A percentile compares a stretch with the other conserved stretches of the same genome.
phyloP scores from a whole-genome alignment of 345 rosid genomes.

The Luvunga scandens region DNA sequence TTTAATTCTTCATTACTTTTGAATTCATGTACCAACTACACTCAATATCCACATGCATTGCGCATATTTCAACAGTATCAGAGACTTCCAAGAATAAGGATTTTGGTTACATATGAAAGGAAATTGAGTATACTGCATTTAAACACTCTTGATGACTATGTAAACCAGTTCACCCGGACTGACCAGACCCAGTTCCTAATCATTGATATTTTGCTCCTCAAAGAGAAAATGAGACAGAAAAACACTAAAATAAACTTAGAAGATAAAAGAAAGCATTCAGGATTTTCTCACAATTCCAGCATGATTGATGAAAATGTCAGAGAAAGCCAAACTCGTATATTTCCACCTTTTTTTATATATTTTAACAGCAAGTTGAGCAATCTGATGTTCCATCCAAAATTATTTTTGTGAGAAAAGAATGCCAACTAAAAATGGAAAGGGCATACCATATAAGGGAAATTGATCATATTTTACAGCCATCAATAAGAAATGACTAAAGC shows the following conservation, averaged over 20 bases:
- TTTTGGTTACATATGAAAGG: background rate
- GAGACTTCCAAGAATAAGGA: background rate
- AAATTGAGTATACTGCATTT: background rate
- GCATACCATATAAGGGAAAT: background rate
- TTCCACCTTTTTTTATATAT: background rate
- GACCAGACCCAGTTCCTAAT: background rate
- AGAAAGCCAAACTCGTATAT: background rate
- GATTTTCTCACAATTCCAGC: background rate
- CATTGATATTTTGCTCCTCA: background rate
- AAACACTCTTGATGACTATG: background rate
- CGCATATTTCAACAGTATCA: background rate
- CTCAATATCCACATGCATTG: background rate
- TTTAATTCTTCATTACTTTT: background rate
- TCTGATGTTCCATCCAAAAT: background rate
- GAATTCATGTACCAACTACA: background rate
- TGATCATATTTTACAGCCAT: conserved; percentile 1
- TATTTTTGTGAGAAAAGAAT: background rate
- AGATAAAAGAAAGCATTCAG: background rate
- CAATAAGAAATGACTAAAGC: background rate
- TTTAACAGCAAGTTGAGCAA: background rate
- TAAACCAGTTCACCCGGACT: background rate
- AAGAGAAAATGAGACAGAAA: background rate
- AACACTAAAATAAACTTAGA: background rate
- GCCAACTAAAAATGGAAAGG: background rate
- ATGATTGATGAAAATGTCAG: background rate